Evolutionary conservation across 495 filamentous ascomycete species (phyloP).

Genomic region (Sabuloglossum arenarium): DNA sequence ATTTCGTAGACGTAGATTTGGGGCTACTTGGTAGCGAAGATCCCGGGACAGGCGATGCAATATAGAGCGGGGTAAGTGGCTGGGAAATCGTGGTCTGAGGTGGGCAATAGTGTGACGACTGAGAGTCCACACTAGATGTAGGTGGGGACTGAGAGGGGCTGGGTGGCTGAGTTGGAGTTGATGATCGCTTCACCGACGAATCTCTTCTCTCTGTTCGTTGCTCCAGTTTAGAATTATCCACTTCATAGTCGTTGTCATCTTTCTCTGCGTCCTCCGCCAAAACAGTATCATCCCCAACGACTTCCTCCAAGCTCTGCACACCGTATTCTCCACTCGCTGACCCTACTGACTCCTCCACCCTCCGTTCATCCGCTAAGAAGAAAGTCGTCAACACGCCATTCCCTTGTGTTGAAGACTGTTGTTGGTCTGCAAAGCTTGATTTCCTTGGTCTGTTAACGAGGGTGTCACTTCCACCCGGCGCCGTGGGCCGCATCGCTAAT

Average conservation of each 20-base stretch:
- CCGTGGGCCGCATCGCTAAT: not conserved
- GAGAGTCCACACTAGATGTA: not conserved
- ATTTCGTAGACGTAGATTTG: slow-evolving; percentile 24
- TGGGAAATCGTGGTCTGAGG: slow-evolving; percentile 20
- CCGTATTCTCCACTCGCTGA: slow-evolving; percentile 28
- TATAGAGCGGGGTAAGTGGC: slow-evolving; percentile 33
- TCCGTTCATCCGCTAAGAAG: slow-evolving; percentile 5
- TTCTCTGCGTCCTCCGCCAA: slow-evolving; percentile 17
- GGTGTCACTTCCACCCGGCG: not conserved
- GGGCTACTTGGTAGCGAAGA: slow-evolving; percentile 20
- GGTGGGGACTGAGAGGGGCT: not conserved
- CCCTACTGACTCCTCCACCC: not conserved
- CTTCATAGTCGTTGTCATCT: slow-evolving; percentile 12
- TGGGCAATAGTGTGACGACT: slow-evolving; percentile 10
- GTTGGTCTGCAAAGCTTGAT: slow-evolving; percentile 1
- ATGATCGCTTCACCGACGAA: slow-evolving; percentile 8
- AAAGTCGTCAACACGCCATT: not conserved
- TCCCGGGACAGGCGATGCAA: slow-evolving; percentile 25
- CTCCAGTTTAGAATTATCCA: slow-evolving; percentile 7
- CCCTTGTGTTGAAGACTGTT: not conserved
- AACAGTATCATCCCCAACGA: slow-evolving; percentile 20
- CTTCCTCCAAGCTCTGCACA: slow-evolving; percentile 41
- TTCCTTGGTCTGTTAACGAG: not conserved
- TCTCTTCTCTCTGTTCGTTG: slow-evolving; percentile 11
- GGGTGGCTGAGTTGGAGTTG: slow-evolving; percentile 7